Evolutionary conservation across 2,329 filamentous ascomycete species (phyloP).

Genomic region (Cercospora sp.): DNA sequence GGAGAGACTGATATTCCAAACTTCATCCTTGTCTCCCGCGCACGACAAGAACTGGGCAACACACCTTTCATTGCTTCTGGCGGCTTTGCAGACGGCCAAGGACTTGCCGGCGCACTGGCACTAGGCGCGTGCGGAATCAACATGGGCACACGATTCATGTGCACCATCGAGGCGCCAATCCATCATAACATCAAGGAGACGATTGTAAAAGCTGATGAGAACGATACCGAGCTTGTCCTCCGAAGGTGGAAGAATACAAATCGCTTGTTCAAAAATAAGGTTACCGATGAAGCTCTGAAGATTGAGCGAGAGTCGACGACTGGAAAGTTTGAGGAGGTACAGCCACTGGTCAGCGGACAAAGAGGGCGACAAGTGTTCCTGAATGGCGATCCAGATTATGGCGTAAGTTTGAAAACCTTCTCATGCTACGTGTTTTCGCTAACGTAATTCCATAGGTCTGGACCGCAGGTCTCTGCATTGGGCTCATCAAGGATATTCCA

Average conservation of each 20-base stretch:
- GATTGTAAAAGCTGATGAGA: conserved; percentile 84
- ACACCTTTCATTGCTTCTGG: conserved; percentile 92
- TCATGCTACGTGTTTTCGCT: conserved; percentile 37
- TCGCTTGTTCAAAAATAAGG: conserved; percentile 83
- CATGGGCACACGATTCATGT: conserved; percentile 98
- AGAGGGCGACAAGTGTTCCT: conserved; percentile 85
- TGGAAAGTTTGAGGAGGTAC: conserved; percentile 85
- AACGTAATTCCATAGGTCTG: conserved; percentile 63
- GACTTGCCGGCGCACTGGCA: conserved; percentile 81
- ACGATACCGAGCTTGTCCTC: conserved; percentile 82
- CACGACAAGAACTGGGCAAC: conserved; percentile 76
- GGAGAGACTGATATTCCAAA: conserved; percentile 84
- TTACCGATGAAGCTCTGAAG: conserved; percentile 74
- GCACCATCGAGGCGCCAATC: conserved; percentile 81
- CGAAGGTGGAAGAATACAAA: conserved; percentile 89
- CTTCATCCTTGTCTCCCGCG: conserved; percentile 79
- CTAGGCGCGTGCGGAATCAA: conserved; percentile 91
- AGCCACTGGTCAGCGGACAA: conserved; percentile 82
- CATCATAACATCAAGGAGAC: conserved; percentile 89
- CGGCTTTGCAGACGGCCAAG: conserved; percentile 90
- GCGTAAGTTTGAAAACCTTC: conserved; percentile 58
- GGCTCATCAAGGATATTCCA: conserved; percentile 52
- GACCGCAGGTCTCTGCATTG: conserved; percentile 95
- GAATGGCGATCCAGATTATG: conserved; percentile 86
- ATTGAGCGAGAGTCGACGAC: conserved; percentile 77